Percentiles rank a stretch among this genome's conserved stretches.
These are phyloP conservation scores for Polygonum maritimum DNA, from an alignment of 148 eudicot genomes.

Conservation along the genomic window DNA sequence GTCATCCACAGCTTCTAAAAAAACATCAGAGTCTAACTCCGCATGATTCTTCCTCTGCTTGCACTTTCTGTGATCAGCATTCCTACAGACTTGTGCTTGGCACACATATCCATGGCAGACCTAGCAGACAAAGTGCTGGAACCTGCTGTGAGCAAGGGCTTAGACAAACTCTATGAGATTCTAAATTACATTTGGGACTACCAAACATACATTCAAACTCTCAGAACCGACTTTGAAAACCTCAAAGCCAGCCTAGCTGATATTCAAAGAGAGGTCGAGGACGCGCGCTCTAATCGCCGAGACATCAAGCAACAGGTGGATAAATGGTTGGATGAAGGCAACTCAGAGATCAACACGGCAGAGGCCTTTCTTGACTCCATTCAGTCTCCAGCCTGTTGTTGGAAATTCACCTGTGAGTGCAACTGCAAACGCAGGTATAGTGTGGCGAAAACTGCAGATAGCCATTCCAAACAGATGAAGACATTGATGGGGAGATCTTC, in stretches of 20 bases:
- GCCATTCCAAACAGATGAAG: background rate
- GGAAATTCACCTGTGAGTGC: background rate
- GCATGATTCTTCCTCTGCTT: no score
- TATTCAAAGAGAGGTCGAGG: background rate
- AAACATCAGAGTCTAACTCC: no score
- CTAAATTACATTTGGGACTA: background rate
- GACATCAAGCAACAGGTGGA: background rate
- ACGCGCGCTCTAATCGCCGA: background rate
- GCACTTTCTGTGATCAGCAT: background rate
- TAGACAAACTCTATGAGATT: background rate
- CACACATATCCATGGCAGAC: background rate
- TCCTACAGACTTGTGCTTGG: background rate
- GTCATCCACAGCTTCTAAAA: no score
- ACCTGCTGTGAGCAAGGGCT: background rate
- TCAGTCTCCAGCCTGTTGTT: background rate
- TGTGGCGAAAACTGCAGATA: background rate
- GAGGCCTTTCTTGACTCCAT: background rate
- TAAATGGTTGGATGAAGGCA: background rate
- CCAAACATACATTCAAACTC: background rate
- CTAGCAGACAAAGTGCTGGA: background rate
- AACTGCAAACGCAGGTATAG: background rate
- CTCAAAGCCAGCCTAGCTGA: background rate
- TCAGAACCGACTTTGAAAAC: background rate
- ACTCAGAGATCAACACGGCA: background rate
- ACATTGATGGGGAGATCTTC: background rate